Base-by-base conservation (phyloP, 768 basidiomycete species). In the Arthromyces matolae region DNA sequence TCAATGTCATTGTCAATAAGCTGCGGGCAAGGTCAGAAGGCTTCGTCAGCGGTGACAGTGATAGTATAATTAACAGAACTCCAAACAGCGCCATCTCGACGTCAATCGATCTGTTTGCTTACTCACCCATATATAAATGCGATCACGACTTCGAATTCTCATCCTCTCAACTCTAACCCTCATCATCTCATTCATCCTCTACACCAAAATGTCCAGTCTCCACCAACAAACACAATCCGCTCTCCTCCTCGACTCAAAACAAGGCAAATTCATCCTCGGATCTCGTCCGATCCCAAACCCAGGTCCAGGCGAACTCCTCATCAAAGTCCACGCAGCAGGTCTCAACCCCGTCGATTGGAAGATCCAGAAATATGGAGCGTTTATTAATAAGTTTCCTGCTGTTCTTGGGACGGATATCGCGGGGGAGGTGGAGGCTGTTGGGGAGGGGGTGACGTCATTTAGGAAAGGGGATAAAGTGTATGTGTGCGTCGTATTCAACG, bases 281-380 rank as follows among this genome's bases (percentile, higher is more conserved):
- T 42, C 36, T 10, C 42, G 53, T 23, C 33, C 32, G 10, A 41
- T 60, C 4, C 46, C 51, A n/a, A 45, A 59, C 45, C 74, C 74
- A 0, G 65, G 67, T 1, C 55, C 59, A 3, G 68, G 67, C 7
- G 64, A 79, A 48, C 47, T 78, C 8, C 65, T 79, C 42, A 62
- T 79, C 53, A 71, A 72, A 51, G 44, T 76, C 32, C 52, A 64
- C 19, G 53, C 71, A 0, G 56, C 63, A 8, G 71, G 66, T 1
- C 65, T 80, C 3, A 78, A 79, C 56, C 79, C 78, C 14, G 49
- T 71, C 33, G 80, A 82, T 51, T 76, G 76, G 61, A 78, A 76
- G 58, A 66, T 78, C 25, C 75, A 73, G 48, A 70, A 62, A 36
- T 64, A 65, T 38, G 70, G 67, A 0, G 47, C 65, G 14, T 70